These are phyloP conservation scores for Nitzschia palea DNA, from an alignment of 108 stramenopile species.

Conservation along the genomic window DNA sequence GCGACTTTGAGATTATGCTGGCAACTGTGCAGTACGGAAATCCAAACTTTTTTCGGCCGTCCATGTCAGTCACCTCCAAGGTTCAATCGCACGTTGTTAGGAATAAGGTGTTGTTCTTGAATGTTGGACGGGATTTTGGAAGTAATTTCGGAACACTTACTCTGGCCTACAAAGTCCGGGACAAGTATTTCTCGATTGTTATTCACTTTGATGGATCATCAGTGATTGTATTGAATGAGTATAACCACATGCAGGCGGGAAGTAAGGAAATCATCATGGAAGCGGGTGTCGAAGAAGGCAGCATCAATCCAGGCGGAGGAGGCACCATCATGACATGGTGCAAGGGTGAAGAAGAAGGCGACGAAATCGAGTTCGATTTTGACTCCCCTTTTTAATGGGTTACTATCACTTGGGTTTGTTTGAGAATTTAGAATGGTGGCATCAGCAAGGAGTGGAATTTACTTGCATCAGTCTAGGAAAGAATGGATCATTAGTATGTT, in stretches of 20 bases:
- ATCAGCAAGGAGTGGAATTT: background rate
- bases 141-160: constrained; percentile 44
- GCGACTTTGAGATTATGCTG: constrained; percentile 32
- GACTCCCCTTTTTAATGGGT: constrained; percentile 36
- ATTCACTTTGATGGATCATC: constrained; percentile 40
- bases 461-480: background rate
- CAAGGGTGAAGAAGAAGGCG: constrained; percentile 36
- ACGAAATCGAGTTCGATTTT: constrained; percentile 42
- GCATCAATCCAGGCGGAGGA: constrained; percentile 39
- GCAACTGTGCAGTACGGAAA: constrained; percentile 43
- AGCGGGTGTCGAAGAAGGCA: constrained; percentile 38
- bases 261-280: constrained; percentile 39
- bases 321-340: constrained; percentile 44
- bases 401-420: background rate
- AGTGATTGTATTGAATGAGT: constrained; percentile 34
- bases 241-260: constrained; percentile 37
- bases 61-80: constrained; percentile 42
- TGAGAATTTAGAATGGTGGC: background rate
- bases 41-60: constrained; percentile 31
- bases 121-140: constrained; percentile 43
- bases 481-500: background rate
- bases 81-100: constrained; percentile 39
- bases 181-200: constrained; percentile 37
- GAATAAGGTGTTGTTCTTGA: constrained; percentile 43
- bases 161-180: constrained; percentile 32